These are phyloP conservation scores for Schwanniomyces sp. DNA, from an alignment of 805 yeast genomes.

Conservation along the genomic window DNA sequence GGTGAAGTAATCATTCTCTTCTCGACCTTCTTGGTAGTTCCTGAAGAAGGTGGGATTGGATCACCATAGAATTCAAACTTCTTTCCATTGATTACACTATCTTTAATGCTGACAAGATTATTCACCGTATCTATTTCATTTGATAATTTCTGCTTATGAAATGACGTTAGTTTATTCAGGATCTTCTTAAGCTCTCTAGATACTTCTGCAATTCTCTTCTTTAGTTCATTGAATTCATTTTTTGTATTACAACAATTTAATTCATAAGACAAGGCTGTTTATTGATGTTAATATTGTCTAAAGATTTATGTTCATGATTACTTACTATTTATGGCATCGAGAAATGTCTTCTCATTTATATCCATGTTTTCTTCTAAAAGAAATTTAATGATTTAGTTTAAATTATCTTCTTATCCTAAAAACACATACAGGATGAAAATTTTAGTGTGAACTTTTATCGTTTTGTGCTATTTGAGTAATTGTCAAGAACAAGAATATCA, in stretches of 20 bases:
- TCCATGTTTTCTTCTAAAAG: too few species aligned
- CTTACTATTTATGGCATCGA: too few species aligned
- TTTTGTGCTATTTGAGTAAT: too few species aligned
- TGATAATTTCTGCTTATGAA: conserved; percentile 22
- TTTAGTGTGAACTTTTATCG: too few species aligned
- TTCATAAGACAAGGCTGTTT: background rate
- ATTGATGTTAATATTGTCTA: conserved; percentile 4
- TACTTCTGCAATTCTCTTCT: conserved; percentile 7
- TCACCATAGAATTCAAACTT: conserved; percentile 28
- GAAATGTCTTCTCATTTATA: too few species aligned
- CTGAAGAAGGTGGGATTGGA: conserved; percentile 17
- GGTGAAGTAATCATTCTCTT: background rate
- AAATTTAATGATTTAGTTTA: too few species aligned
- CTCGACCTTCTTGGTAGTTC: background rate
- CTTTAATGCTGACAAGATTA: conserved; percentile 19
- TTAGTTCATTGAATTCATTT: conserved; percentile 21
- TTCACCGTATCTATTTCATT: conserved; percentile 16
- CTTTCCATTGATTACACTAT: conserved; percentile 9
- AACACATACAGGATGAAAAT: too few species aligned
- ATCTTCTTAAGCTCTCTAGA: conserved; percentile 8
- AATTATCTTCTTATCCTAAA: too few species aligned
- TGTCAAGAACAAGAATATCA: too few species aligned
- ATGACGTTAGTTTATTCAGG: conserved; percentile 5
- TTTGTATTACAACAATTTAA: conserved; percentile 12
- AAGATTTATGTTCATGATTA: too few species aligned